These are phyloP conservation scores for Citrullus colocynthis DNA, from an alignment of 306 rosid genomes.

Conservation along the genomic window DNA sequence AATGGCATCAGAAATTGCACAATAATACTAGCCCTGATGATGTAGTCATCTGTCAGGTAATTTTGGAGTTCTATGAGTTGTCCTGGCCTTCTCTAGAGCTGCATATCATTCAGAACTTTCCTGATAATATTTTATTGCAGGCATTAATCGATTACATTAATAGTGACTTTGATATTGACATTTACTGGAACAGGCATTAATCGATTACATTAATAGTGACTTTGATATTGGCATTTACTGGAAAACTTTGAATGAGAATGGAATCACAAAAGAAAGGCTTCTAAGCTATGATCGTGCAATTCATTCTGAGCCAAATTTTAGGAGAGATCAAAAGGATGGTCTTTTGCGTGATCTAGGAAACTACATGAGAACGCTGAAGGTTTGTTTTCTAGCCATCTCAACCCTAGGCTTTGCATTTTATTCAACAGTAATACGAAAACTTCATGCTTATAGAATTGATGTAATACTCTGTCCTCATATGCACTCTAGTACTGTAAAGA, in stretches of 20 bases:
- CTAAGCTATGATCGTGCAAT: constrained; percentile 91
- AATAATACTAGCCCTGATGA: constrained; percentile 99
- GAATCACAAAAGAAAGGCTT: constrained; percentile 96
- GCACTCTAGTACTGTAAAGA: background rate
- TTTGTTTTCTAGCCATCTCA: constrained; percentile 22
- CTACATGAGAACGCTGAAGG: constrained; percentile 96
- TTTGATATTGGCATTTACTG: constrained; percentile 71
- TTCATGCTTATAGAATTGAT: background rate
- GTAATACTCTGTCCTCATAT: background rate
- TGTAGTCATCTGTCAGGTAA: constrained; percentile 93
- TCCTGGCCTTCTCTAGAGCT: background rate
- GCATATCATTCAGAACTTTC: constrained; percentile 7
- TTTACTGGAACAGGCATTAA: constrained; percentile 97
- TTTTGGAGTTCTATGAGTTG: constrained; percentile 11
- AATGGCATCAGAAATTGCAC: constrained; percentile 99
- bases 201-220: constrained; percentile 65
- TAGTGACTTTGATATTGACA: constrained; percentile 61
- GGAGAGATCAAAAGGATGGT: constrained; percentile 67
- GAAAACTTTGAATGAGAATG: constrained; percentile 83
- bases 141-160: constrained; percentile 71
- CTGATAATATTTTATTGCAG: constrained; percentile 31
- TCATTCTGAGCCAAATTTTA: constrained; percentile 75
- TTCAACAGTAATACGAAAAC: background rate
- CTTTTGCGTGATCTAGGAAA: constrained; percentile 76
- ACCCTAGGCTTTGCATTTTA: background rate